phyloP scores from a whole-genome alignment of 371 early-diverging fungal species.

The Mucor indicus region DNA sequence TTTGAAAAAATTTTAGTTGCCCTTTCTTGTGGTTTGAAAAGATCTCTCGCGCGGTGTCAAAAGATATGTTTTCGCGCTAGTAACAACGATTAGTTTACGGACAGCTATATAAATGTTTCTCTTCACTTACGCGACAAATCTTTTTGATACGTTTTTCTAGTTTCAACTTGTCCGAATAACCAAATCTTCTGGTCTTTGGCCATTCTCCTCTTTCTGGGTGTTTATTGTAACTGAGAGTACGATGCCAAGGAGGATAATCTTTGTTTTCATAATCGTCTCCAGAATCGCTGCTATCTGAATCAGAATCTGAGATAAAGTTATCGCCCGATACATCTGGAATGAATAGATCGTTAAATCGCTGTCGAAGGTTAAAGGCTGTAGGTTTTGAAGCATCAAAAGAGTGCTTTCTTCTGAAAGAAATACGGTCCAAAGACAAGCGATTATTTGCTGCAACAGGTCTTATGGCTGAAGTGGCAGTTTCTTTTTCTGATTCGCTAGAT shows the following conservation, averaged over 20 bases:
- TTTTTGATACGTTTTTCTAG: slow-evolving; percentile 27
- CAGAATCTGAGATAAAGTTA: slow-evolving; percentile 22
- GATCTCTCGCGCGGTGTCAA: slow-evolving; percentile 9
- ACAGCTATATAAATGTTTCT: not conserved
- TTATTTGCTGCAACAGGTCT: too few species aligned
- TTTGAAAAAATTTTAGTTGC: slow-evolving; percentile 6
- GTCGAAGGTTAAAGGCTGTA: not conserved
- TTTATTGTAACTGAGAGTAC: not conserved
- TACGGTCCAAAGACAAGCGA: slow-evolving; percentile 7
- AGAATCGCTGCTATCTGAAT: slow-evolving; percentile 15
- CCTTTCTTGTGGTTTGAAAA: not conserved
- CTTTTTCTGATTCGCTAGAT: not conserved
- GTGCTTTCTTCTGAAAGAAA: slow-evolving; percentile 1
- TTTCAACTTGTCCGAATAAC: slow-evolving; percentile 16
- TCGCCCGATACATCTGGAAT: slow-evolving; percentile 9
- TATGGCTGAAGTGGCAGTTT: not conserved
- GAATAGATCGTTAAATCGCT: slow-evolving; percentile 1
- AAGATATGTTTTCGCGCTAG: slow-evolving; percentile 9
- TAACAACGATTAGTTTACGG: too few species aligned
- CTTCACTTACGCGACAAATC: slow-evolving; percentile 14
- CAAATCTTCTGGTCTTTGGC: slow-evolving; percentile 14
- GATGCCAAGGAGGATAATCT: slow-evolving; percentile 13
- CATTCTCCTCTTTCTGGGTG: slow-evolving; percentile 1
- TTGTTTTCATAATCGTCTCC: slow-evolving; percentile 8
- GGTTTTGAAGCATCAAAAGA: not conserved